These are phyloP conservation scores for Fusarium sp. DNA, from an alignment of 2,329 filamentous ascomycete genomes.

Conservation along the genomic window DNA sequence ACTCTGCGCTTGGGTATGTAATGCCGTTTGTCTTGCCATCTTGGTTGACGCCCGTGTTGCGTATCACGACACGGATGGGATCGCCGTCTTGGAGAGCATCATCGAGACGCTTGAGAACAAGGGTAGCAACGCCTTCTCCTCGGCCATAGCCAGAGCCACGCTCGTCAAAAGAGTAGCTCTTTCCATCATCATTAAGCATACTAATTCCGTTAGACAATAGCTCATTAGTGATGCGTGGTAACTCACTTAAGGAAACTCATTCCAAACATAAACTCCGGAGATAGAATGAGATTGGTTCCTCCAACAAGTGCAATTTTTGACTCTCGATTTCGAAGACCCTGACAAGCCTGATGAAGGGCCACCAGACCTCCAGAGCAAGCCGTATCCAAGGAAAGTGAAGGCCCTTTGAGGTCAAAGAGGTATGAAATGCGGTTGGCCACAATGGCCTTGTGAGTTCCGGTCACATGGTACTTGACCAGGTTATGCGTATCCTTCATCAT, in stretches of 20 bases:
- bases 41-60: background rate
- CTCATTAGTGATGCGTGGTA: background rate
- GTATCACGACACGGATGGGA: background rate
- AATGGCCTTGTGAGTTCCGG: background rate
- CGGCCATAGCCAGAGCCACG: background rate
- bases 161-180: background rate
- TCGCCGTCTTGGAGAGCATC: background rate
- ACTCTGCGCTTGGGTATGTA: background rate
- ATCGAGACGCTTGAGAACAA: background rate
- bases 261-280: background rate
- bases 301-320: background rate
- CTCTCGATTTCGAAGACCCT: background rate
- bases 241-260: background rate
- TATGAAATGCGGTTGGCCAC: background rate
- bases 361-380: background rate
- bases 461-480: background rate
- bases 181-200: background rate
- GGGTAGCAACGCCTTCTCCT: background rate
- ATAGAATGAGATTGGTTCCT: background rate
- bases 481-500: background rate
- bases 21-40: conserved; percentile 11
- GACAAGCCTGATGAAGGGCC: background rate
- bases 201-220: background rate
- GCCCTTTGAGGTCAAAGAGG: background rate
- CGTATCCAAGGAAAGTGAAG: background rate